These are phyloP conservation scores for Parathielavia hyrcaniae DNA, from an alignment of 495 filamentous ascomycete genomes.

Conservation along the genomic window DNA sequence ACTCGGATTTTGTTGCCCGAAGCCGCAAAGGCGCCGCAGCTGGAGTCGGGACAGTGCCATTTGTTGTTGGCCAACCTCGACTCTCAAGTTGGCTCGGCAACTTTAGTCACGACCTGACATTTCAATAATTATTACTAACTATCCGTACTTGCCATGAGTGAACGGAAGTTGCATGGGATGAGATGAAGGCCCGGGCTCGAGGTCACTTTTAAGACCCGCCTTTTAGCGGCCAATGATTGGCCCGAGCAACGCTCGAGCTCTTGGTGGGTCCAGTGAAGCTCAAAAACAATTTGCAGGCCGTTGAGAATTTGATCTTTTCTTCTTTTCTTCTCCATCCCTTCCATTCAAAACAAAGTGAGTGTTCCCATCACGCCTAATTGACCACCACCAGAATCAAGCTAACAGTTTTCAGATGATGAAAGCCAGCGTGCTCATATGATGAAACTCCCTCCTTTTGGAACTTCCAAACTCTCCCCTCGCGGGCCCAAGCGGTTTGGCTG, in stretches of 20 bases:
- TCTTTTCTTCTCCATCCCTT: slow-evolving; percentile 73
- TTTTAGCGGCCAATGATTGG: slow-evolving; percentile 20
- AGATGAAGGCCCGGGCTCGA: background rate
- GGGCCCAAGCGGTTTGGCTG: slow-evolving; percentile 84
- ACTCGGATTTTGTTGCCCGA: slow-evolving; percentile 4
- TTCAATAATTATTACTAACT: too few species aligned
- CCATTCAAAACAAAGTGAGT: slow-evolving; percentile 90
- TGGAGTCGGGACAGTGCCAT: slow-evolving; percentile 26
- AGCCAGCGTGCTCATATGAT: slow-evolving; percentile 91
- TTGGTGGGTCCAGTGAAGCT: slow-evolving; percentile 20
- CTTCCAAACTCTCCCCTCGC: slow-evolving; percentile 70
- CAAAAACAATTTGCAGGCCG: slow-evolving; percentile 21
- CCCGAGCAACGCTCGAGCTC: slow-evolving; percentile 14
- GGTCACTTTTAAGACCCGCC: background rate
- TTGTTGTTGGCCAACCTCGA: background rate
- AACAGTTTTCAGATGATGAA: slow-evolving; percentile 85
- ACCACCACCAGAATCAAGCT: slow-evolving; percentile 31
- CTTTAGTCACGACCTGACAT: background rate
- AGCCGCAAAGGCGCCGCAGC: slow-evolving; percentile 23
- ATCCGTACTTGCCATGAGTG: too few species aligned
- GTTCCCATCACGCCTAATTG: slow-evolving; percentile 13
- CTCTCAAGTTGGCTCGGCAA: background rate
- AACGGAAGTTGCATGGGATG: slow-evolving; percentile 3
- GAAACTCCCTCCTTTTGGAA: slow-evolving; percentile 58
- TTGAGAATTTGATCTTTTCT: slow-evolving; percentile 23